Evolutionary conservation across 352 stramenopile species (phyloP).

Genomic region (Pythium grandisporangium): DNA sequence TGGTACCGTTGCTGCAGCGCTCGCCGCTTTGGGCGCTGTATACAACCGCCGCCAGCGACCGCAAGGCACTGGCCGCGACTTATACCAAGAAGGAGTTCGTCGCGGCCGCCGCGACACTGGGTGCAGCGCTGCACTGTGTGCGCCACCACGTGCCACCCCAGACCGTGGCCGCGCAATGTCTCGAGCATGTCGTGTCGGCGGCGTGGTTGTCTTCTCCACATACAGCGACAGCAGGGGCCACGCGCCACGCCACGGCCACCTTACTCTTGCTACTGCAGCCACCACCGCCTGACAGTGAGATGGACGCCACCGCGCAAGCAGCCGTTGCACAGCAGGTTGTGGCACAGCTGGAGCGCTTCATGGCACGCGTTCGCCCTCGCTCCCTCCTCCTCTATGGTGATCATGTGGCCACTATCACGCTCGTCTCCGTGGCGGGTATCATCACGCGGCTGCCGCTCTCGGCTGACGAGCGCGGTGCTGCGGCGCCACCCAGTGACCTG

Average conservation of each 20-base stretch:
- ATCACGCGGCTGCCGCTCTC: slow-evolving; percentile 33
- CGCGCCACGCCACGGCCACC: slow-evolving; percentile 53
- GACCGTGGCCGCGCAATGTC: slow-evolving; percentile 16
- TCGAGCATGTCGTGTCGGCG: slow-evolving; percentile 47
- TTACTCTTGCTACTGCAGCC: slow-evolving; percentile 39
- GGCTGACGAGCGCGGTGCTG: not conserved
- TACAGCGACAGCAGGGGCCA: slow-evolving; percentile 26
- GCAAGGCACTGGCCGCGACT: slow-evolving; percentile 31
- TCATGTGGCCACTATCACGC: slow-evolving; percentile 49
- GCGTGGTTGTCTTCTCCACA: too few relatives aligned
- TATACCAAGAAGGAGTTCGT: slow-evolving; percentile 43
- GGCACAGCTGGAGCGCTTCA: slow-evolving; percentile 36
- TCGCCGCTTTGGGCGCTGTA: slow-evolving; percentile 36
- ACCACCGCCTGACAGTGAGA: too few relatives aligned
- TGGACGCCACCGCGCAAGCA: slow-evolving; percentile 23
- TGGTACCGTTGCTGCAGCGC: slow-evolving; percentile 35
- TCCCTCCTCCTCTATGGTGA: slow-evolving; percentile 49
- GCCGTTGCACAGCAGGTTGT: slow-evolving; percentile 28
- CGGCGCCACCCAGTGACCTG: slow-evolving; percentile 12
- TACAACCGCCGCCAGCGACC: slow-evolving; percentile 26
- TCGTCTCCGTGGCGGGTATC: slow-evolving; percentile 48
- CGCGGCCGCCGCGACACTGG: slow-evolving; percentile 36
- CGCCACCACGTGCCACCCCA: slow-evolving; percentile 31
- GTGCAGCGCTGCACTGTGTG: slow-evolving; percentile 41
- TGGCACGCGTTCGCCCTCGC: slow-evolving; percentile 30